Conservation (phyloP, 345 rosid species). For the Linum usitatissimum region DNA sequence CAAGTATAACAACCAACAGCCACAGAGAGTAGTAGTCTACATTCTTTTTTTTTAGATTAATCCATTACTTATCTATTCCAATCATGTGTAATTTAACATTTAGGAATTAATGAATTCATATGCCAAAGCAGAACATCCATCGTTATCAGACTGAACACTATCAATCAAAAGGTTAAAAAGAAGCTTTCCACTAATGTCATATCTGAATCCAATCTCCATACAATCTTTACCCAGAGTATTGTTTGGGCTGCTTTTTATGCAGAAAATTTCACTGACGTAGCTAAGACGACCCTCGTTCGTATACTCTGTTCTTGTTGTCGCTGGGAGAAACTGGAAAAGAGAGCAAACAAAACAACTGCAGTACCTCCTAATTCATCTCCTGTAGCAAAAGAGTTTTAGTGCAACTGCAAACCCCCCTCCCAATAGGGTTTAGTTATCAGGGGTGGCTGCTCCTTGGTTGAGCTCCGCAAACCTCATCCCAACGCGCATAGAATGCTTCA, state of each 20-base stretch:
- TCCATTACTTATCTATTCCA: too few species aligned
- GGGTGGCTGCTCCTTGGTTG: slow-evolving; percentile 20
- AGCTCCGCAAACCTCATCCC: slow-evolving; percentile 95
- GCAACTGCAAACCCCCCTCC: neutral
- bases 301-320: neutral
- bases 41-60: too few species aligned
- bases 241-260: neutral
- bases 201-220: neutral
- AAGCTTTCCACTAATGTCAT: neutral
- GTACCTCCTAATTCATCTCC: too few species aligned
- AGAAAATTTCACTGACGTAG: neutral
- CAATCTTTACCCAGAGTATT: neutral
- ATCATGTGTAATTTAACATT: too few species aligned
- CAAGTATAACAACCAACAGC: too few species aligned
- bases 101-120: too few species aligned
- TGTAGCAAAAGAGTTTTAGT: neutral
- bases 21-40: too few species aligned
- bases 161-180: neutral
- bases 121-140: too few species aligned
- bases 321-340: neutral
- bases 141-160: neutral
- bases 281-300: too few species aligned
- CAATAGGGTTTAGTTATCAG: slow-evolving; percentile 2
- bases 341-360: neutral
- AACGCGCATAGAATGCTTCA: slow-evolving; percentile 92